Base-by-base conservation (phyloP, 2,329 filamentous ascomycete species). In the Calonectria pauciramosa region DNA sequence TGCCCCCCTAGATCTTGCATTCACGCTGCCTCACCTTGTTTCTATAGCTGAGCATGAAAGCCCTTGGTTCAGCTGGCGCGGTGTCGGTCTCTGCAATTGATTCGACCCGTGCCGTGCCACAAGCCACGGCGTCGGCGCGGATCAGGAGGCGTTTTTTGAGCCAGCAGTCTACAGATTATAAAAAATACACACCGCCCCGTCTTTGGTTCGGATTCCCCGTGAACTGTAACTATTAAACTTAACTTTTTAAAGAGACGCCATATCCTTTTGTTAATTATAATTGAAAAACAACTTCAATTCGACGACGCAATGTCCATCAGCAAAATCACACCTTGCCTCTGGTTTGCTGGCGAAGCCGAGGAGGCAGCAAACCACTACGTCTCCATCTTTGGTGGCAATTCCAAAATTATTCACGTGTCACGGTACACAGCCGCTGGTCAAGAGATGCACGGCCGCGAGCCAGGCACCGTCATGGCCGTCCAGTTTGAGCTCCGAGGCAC, bases 291-390 rank as follows among this genome's bases (percentile, higher is more conserved):
- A 13, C 51, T 30, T 28, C n/a, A 34, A 47, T 10, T 44, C 23
- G 34, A 28, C 34, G 9, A 9, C 28, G 74, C 34, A 49, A 80
- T 80, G 79, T 75, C 79, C 14, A 60, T 73, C 11, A 71, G 70
- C 68, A 79, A 79, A 70, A 74, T 84, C 73, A 80, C 77, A n/a
- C 82, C 82, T 26, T 83, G 80, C 64, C 85, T 88, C 78, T 88
- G 86, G 86, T 87, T 87, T 71, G 79, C 86, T 75, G 80, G 79
- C 77, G 74, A 85, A n/a, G 86, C 85, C 23, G 82, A 86, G 72
- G 86, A 86, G 65, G 87, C 86, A 23, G 86, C 86, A 51, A 82
- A 84, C 9, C 80, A 83, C 79, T 88, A 88, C 82, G 81, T 82
- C 59, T 84, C 84, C 73, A 80, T 87, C 81, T 88, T 88, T 30